Base-by-base conservation (phyloP, 2,329 filamentous ascomycete species). In the Penicillium thymicola region DNA sequence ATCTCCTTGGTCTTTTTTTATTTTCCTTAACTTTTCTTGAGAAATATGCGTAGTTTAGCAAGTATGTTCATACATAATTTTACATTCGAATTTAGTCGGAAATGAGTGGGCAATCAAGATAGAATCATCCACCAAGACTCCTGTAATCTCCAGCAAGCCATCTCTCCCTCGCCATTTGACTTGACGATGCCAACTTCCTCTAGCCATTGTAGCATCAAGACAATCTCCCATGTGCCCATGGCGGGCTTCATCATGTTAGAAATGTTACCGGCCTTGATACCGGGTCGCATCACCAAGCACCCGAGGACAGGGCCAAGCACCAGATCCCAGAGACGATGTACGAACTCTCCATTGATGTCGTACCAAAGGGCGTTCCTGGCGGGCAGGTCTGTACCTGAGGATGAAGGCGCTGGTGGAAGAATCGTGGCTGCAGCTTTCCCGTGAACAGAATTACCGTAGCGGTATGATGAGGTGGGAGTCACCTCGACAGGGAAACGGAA, bases 301-400 rank as follows among this genome's bases (percentile, higher is more conserved):
- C 77, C 74, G 4, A 80, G 54, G 4, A 79, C 70, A 4, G 75
- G 72, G 1, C 70, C 72, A 13, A 78, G 57, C 11, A 73, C 71
- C 48, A 73, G 66, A 11, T 78, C 72, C 79, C 79, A 82, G 21
- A 71, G 60, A n/a, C 68, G 59, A 4, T 38, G 55, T 28, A 71
- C 62, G 23, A 72, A 65, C 14, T 72, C 65, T 0, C 72, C 74
- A 52, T 81, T 76, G 48, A 81, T 78, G 60, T 81, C 78, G 51
- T 76, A 70, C 79, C 79, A 82, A 14, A 80, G 51, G 0, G 79
- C 79, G 23, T 78, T 73, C 37, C 68, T 73, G 11, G 64, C 65
- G 0, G 69, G 63, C 3, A 62, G 16, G 5, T 47, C 21, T 5
- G 42, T n/a, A 13, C 47, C 23, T n/a, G 58, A 28, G 1, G 49